These are phyloP conservation scores for Edaphochlamys debaryana DNA, from an alignment of 139 green algal genomes.

Conservation along the genomic window DNA sequence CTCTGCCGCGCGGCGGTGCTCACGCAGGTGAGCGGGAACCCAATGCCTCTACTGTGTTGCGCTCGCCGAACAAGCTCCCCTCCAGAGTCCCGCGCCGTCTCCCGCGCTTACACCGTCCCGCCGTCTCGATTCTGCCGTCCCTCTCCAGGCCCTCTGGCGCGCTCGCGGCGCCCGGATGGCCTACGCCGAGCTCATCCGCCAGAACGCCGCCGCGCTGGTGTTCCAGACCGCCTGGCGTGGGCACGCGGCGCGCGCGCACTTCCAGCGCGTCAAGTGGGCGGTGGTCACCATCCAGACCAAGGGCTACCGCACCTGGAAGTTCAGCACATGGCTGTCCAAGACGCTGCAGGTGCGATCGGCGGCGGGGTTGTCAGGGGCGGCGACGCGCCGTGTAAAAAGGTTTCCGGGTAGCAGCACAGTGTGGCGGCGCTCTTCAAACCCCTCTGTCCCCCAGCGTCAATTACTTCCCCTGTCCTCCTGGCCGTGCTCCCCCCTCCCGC, in stretches of 20 bases:
- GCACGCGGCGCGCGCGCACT: slow-evolving; percentile 28
- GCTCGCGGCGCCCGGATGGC: background rate
- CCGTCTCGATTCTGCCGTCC: no score
- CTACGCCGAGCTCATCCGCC: slow-evolving; percentile 44
- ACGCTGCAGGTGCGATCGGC: background rate
- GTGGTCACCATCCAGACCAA: slow-evolving; percentile 61
- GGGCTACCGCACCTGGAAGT: slow-evolving; percentile 47
- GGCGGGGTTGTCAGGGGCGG: no score
- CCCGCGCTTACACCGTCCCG: no score
- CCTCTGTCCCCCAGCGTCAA: no score
- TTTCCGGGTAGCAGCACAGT: no score
- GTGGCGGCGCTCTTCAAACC: no score
- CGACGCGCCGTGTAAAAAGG: no score
- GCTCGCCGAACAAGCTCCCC: no score
- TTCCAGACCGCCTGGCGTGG: slow-evolving; percentile 62
- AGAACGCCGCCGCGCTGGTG: slow-evolving; percentile 51
- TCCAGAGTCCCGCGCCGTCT: no score
- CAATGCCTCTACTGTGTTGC: no score
- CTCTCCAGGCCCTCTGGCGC: slow-evolving; percentile 58
- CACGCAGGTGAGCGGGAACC: background rate
- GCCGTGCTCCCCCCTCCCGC: background rate
- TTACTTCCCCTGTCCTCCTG: no score
- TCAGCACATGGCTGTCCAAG: slow-evolving; percentile 20
- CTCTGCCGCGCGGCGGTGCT: slow-evolving; percentile 16
- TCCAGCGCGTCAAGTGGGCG: slow-evolving; percentile 27